These are phyloP conservation scores for Phytophthora uliginosa DNA, from an alignment of 352 stramenopile genomes.

Conservation along the genomic window DNA sequence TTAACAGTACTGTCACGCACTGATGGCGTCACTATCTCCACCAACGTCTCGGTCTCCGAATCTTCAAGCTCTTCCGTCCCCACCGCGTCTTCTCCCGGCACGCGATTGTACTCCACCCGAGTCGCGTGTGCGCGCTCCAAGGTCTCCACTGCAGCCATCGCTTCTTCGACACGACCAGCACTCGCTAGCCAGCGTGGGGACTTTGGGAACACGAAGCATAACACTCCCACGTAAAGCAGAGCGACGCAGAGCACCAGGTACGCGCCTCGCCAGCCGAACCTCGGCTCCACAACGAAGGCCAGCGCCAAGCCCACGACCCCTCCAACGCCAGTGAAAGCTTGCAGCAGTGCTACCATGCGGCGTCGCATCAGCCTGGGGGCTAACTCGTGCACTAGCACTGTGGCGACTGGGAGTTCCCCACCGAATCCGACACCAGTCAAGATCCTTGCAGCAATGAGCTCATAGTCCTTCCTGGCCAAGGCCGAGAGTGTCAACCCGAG, in stretches of 20 bases:
- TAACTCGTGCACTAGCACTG: slow-evolving; percentile 46
- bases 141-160: neutral
- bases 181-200: slow-evolving; percentile 48
- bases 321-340: slow-evolving; percentile 42
- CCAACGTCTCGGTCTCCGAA: neutral
- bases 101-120: neutral
- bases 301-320: slow-evolving; percentile 30
- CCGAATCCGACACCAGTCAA: slow-evolving; percentile 44
- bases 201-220: slow-evolving; percentile 36
- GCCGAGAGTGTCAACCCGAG: slow-evolving; percentile 35
- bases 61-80: neutral
- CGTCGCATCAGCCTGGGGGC: slow-evolving; percentile 28
- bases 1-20: slow-evolving; percentile 3
- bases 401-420: slow-evolving; percentile 42
- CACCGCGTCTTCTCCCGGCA: neutral
- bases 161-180: slow-evolving; percentile 8
- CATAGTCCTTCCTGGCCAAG: slow-evolving; percentile 25
- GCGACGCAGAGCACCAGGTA: slow-evolving; percentile 28
- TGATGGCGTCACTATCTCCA: neutral
- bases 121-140: neutral
- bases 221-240: slow-evolving; percentile 33
- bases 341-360: slow-evolving; percentile 40
- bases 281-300: slow-evolving; percentile 30
- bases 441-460: slow-evolving; percentile 35
- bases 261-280: slow-evolving; percentile 39